These are phyloP conservation scores for Fusarium sp. DNA, from an alignment of 2,329 filamentous ascomycete genomes.

Conservation along the genomic window DNA sequence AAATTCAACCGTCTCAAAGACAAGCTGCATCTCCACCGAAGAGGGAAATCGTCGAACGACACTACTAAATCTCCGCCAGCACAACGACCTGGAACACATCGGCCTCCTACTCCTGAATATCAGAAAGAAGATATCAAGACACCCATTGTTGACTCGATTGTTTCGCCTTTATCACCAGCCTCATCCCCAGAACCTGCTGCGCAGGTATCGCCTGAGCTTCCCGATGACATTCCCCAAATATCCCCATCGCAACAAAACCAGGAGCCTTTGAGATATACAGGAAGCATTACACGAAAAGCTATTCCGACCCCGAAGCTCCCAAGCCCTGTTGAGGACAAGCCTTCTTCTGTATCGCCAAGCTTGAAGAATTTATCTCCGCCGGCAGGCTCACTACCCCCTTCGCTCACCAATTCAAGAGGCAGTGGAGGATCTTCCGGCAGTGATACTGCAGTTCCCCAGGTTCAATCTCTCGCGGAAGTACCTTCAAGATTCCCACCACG, in stretches of 20 bases:
- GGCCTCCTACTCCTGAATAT: conserved; percentile 64
- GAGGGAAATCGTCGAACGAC: conserved; percentile 42
- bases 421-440: conserved; percentile 36
- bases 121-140: conserved; percentile 57
- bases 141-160: conserved; percentile 51
- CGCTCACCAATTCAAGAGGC: conserved; percentile 18
- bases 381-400: conserved; percentile 41
- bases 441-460: conserved; percentile 35
- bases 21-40: conserved; percentile 46
- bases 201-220: conserved; percentile 54
- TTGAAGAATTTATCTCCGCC: conserved; percentile 28
- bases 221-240: conserved; percentile 35
- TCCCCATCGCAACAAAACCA: conserved; percentile 18
- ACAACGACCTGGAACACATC: conserved; percentile 45
- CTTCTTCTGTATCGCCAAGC: conserved; percentile 41
- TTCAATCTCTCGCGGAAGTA: conserved; percentile 37
- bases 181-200: conserved; percentile 56
- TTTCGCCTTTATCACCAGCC: conserved; percentile 60
- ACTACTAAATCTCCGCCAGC: conserved; percentile 36
- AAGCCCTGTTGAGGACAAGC: conserved; percentile 42
- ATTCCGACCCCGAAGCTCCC: conserved; percentile 36
- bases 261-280: conserved; percentile 27
- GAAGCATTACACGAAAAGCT: conserved; percentile 44
- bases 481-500: conserved; percentile 48
- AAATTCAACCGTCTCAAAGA: conserved; percentile 50